phyloP scores from a whole-genome alignment of 2,329 filamentous ascomycete species.

The Colletotrichum graminicola region DNA sequence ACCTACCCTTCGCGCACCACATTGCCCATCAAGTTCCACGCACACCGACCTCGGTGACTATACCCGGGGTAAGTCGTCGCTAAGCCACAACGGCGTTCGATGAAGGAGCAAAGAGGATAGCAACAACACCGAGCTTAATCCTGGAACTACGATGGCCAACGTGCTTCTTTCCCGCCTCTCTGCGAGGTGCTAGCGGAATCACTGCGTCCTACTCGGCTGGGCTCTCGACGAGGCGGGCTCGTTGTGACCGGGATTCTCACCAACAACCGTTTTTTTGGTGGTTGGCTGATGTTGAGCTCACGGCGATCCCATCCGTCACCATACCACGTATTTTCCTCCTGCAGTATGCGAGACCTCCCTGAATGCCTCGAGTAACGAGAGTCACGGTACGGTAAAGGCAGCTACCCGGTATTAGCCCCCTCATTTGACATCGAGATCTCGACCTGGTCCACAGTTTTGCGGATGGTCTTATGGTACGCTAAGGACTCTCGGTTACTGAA shows the following conservation, averaged over 20 bases:
- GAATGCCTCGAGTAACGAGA: background rate
- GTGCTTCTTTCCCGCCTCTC: background rate
- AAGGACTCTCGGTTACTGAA: background rate
- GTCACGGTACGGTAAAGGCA: background rate
- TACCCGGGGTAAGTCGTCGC: background rate
- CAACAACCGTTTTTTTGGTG: conserved; percentile 6
- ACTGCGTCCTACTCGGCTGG: conserved; percentile 7
- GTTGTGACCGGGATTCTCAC: conserved; percentile 1
- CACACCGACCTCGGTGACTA: background rate
- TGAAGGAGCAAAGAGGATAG: background rate
- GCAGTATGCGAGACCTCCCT: background rate
- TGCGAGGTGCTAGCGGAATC: background rate
- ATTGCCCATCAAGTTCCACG: background rate
- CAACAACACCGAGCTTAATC: background rate
- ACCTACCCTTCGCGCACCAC: background rate
- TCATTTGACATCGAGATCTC: conserved; percentile 7
- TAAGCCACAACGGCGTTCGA: background rate
- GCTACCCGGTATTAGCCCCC: background rate
- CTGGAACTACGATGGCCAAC: background rate
- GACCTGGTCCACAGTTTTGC: background rate
- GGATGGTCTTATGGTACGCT: background rate
- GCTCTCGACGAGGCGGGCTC: background rate
- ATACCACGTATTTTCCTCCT: background rate
- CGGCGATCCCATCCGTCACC: conserved; percentile 31
- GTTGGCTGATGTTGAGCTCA: background rate